phyloP scores from a whole-genome alignment of 208 protist genomes.

The Trypanosoma boissoni region DNA sequence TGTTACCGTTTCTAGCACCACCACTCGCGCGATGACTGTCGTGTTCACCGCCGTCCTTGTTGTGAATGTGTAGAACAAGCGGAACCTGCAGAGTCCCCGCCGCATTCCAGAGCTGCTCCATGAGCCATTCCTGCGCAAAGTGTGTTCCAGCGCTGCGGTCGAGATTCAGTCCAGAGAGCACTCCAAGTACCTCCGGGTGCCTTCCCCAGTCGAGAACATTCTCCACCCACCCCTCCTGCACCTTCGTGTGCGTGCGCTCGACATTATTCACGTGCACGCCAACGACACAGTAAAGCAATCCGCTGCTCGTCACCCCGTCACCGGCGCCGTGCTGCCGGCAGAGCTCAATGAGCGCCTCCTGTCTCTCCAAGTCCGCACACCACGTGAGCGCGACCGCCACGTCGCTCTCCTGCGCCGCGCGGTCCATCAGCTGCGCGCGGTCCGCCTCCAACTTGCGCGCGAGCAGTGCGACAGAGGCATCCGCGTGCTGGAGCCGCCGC shows the following conservation, averaged over 20 bases:
- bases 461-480: slow-evolving; percentile 58
- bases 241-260: slow-evolving; percentile 61
- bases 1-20: too few species aligned
- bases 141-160: slow-evolving; percentile 59
- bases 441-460: slow-evolving; percentile 63
- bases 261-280: slow-evolving; percentile 85
- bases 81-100: slow-evolving; percentile 48
- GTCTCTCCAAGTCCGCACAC: slow-evolving; percentile 69
- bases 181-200: slow-evolving; percentile 49
- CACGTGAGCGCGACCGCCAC: slow-evolving; percentile 57
- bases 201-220: slow-evolving; percentile 37
- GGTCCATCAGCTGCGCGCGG: slow-evolving; percentile 38
- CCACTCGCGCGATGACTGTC: slow-evolving; percentile 8
- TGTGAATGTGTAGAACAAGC: slow-evolving; percentile 58
- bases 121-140: slow-evolving; percentile 70
- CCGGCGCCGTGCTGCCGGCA: slow-evolving; percentile 47
- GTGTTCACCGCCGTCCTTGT: slow-evolving; percentile 1
- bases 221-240: slow-evolving; percentile 68
- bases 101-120: slow-evolving; percentile 43
- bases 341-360: slow-evolving; percentile 50
- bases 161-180: slow-evolving; percentile 71
- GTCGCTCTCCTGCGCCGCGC: slow-evolving; percentile 44
- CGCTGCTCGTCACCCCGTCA: neutral
- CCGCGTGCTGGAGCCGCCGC: slow-evolving; percentile 24
- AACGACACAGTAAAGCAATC: slow-evolving; percentile 52